Base-by-base conservation (phyloP, 257 asterid genomes). In the Fraxinus excelsior region DNA sequence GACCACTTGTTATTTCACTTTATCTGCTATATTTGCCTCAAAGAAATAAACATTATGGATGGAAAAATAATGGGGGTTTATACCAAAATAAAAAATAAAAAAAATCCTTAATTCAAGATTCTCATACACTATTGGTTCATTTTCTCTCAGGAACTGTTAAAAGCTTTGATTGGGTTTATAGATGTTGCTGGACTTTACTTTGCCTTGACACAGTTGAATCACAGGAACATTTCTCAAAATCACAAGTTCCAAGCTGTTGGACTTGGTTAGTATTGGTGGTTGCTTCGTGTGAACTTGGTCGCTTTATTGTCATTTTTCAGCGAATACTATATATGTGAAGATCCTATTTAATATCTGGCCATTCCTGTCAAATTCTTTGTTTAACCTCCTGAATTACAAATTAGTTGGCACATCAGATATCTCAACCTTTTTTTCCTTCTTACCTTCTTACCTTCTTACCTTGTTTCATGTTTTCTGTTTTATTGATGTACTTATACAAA, bases 211-310 rank as follows among this genome's bases (percentile, higher is more conserved):
- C 97, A 85, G 84, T 83, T 95, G 84, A 85, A 97, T 26, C 99
- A 95, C 85, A 91, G 99, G 87, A 95, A 95, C 80, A 95, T 95
- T 75, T 95, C 99, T 66, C 99, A 93, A 84, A 95, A 93, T 80
- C 99, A 93, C 79, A 95, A 95, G 89, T 95, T 95, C 81, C 99
- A 93, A 86, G 99, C 98, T 75, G 98, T 95, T 82, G 99, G 99
- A 82, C 97, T 95, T 29, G 99, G 99, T 95, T 75, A 87, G 92
- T 73, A 37, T 72, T 23, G 38, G 1, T 76, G 31, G 21, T 42
- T 74, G 71, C 40, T 28, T 78, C 53, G 4, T 51, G 60, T 51
- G 60, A 51, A 28, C 60, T 68, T 35, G 13, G 7, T 70, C 2
- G 0, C 23, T 51, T 4, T 19, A 14, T 18, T 18, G 7, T 19